These are phyloP conservation scores for Acer saccharum DNA, from an alignment of 345 rosid genomes.

Conservation along the genomic window DNA sequence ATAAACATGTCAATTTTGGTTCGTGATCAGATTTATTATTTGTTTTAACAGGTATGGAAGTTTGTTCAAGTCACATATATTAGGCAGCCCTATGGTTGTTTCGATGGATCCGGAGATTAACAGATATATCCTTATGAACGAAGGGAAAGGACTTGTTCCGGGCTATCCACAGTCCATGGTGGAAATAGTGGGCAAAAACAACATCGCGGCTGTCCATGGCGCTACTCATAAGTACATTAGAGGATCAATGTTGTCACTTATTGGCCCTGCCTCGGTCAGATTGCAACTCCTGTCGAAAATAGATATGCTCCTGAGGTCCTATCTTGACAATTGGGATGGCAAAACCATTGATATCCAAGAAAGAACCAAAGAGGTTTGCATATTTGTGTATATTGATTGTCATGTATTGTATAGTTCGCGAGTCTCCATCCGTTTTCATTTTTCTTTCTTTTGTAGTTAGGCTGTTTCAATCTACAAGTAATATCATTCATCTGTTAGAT, in stretches of 20 bases:
- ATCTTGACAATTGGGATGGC: constrained; percentile 56
- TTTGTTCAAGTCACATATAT: constrained; percentile 77
- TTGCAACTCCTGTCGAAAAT: constrained; percentile 60
- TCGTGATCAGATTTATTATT: neutral
- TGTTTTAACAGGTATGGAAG: constrained; percentile 60
- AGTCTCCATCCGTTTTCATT: constrained; percentile 4
- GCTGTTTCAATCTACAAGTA: constrained; percentile 11
- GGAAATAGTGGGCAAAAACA: constrained; percentile 70
- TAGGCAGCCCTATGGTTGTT: constrained; percentile 79
- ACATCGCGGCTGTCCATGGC: constrained; percentile 86
- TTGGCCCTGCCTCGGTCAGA: constrained; percentile 59
- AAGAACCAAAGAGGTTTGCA: constrained; percentile 68
- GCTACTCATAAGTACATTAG: constrained; percentile 68
- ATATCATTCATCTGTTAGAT: neutral
- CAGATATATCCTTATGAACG: constrained; percentile 78
- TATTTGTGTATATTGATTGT: neutral
- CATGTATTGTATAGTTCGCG: neutral
- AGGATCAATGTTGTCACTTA: constrained; percentile 64
- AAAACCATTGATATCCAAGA: constrained; percentile 67
- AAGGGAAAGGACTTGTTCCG: constrained; percentile 80
- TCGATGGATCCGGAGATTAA: constrained; percentile 84
- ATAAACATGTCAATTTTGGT: neutral
- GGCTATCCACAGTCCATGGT: constrained; percentile 92
- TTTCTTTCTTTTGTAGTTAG: constrained; percentile 8
- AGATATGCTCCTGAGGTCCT: constrained; percentile 58